Base-by-base conservation (phyloP, 2,329 filamentous ascomycete genomes). In the Exutisphaerella laricina region DNA sequence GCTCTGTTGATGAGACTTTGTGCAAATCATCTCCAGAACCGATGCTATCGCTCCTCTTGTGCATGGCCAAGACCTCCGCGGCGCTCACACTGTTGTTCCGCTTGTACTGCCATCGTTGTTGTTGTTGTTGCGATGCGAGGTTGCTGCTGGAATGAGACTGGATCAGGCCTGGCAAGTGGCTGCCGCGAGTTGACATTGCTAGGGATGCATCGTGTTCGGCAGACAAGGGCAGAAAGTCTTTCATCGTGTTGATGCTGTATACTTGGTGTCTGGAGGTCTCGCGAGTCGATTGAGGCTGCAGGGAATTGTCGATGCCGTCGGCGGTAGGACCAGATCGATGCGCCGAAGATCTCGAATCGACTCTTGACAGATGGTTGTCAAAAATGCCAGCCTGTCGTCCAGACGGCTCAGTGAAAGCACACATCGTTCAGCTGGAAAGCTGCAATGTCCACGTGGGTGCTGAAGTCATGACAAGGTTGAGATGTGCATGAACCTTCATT, bases 121-220 rank as follows among this genome's bases (percentile, higher is more conserved):
- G 41, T 13, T 39, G 44, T 30, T 43, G 23, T 16, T 41, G 41
- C 16, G 38, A 44, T n/a, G 48, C 39, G 17, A 56, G 38, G 22
- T 58, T 58, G 8, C 50, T 46, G 16, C 41, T 39, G 5, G 57
- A 59, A 12, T 53, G 53, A 8, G 43, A 33, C 32, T 53, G 48
- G 14, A 64, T 51, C 12, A 63, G 39, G 8, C 48, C 48, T n/a
- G 68, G 67, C 5, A 72, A 58, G 34, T 66, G 60, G 37, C 70
- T 67, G 2, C 68, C 68, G n/a, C 69, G 66, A 20, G 68, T 68
- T n/a, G n/a, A n/a, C 1, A 68, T 67, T 4, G 72, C 54, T 2
- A 62, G 51, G 3, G 58, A 43, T 6, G 46, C 33, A 29, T 44
- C 41, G n/a, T n/a, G n/a, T 13, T 70, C 60, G 17, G 43, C 23